Evolutionary conservation across 1,284 basidiomycete species (phyloP).

Genomic region (Volvariella volvacea): DNA sequence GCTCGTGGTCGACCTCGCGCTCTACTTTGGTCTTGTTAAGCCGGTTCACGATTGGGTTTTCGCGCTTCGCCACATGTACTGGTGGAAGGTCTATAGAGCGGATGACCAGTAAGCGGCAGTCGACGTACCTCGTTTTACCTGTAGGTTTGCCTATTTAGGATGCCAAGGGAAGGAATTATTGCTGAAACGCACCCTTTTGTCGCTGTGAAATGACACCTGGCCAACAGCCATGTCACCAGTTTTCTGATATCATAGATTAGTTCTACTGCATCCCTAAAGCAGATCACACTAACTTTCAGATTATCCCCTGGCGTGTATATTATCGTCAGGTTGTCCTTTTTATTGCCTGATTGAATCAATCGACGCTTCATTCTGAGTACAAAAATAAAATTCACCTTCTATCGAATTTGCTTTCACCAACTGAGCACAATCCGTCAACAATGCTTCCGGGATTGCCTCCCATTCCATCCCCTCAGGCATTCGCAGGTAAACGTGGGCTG

Average conservation of each 20-base stretch:
- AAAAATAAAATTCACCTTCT: slow-evolving; percentile 58
- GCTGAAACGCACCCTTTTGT: slow-evolving; percentile 57
- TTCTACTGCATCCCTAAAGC: not conserved
- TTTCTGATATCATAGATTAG: slow-evolving; percentile 51
- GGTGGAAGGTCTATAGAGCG: slow-evolving; percentile 2
- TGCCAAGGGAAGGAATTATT: not conserved
- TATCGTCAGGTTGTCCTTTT: slow-evolving; percentile 89
- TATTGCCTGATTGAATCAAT: slow-evolving; percentile 64
- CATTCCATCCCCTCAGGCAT: slow-evolving; percentile 77
- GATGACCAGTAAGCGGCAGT: not conserved
- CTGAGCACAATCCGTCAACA: slow-evolving; percentile 87
- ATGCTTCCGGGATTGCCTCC: slow-evolving; percentile 78
- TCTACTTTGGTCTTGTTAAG: slow-evolving; percentile 93
- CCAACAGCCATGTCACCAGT: slow-evolving; percentile 95
- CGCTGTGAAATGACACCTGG: slow-evolving; percentile 90
- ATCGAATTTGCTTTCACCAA: slow-evolving; percentile 98
- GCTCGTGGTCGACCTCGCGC: slow-evolving; percentile 84
- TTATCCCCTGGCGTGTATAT: slow-evolving; percentile 93
- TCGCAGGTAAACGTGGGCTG: slow-evolving; percentile 91
- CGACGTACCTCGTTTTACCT: slow-evolving; percentile 73
- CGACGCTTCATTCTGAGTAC: not conserved
- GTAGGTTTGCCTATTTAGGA: slow-evolving; percentile 4
- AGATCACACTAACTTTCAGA: slow-evolving; percentile 67
- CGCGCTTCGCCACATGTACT: slow-evolving; percentile 77
- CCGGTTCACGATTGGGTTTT: slow-evolving; percentile 89